These are phyloP conservation scores for Nidula microcarpa DNA, from an alignment of 768 basidiomycete species.

Conservation along the genomic window DNA sequence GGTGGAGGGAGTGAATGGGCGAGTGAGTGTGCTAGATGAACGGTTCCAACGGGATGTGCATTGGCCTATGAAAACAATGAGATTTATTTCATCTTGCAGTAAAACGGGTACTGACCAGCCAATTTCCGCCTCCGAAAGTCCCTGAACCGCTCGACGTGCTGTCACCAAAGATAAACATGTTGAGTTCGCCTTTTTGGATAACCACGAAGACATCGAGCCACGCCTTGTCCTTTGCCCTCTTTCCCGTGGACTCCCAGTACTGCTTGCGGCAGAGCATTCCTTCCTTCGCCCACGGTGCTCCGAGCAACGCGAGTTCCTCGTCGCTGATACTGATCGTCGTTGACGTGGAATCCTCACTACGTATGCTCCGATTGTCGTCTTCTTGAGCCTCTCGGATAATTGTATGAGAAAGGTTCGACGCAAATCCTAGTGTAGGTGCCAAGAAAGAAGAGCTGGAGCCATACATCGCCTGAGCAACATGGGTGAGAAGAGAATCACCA, in stretches of 20 bases:
- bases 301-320: conserved; percentile 92
- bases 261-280: conserved; percentile 94
- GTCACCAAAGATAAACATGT: conserved; percentile 94
- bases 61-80: conserved; percentile 57
- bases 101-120: conserved; percentile 70
- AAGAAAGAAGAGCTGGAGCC: conserved; percentile 68
- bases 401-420: conserved; percentile 91
- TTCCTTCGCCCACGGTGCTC: conserved; percentile 99
- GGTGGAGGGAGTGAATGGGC: conserved; percentile 87
- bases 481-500: not conserved
- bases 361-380: conserved; percentile 72
- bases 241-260: conserved; percentile 85
- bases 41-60: conserved; percentile 78
- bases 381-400: conserved; percentile 96
- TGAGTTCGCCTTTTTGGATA: conserved; percentile 90
- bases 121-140: conserved; percentile 93
- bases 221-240: conserved; percentile 80
- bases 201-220: conserved; percentile 98
- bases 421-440: conserved; percentile 90
- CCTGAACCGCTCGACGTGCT: conserved; percentile 55
- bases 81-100: not conserved
- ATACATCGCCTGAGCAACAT: conserved; percentile 44
- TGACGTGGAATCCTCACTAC: conserved; percentile 61
- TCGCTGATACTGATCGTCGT: conserved; percentile 87
- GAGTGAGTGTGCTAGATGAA: conserved; percentile 83